Evolutionary conservation across 2,329 filamentous ascomycete species (phyloP), one percentile per base, ranked within the genome.

Genomic region (Claviceps sp.): DNA sequence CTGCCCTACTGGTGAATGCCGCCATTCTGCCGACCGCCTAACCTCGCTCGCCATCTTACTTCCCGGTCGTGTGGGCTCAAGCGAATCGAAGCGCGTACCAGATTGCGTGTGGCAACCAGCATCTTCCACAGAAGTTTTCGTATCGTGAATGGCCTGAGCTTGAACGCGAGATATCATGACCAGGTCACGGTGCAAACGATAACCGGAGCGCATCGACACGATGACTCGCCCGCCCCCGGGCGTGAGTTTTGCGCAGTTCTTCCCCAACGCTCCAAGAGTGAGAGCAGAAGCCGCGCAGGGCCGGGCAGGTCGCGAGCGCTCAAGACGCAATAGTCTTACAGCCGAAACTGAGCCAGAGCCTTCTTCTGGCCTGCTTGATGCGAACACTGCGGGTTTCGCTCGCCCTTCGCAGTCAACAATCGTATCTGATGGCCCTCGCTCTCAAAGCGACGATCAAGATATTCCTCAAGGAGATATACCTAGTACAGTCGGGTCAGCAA

Each of bases 221-320:
- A 87, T 86, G 85, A 87, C 87, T 81, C 87, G 86, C 75, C 80
- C 83, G 67, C 77, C 82, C 63, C 76, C 78, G 56, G 74, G 75
- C 69, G 83, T 85, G 74, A 83, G 83, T 72, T 90, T 89, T 77
- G 86, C 85, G 71, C 82, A 89, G 72, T 93, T 88, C 77, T 90
- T 89, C 70, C 86, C 85, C 60, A 81, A 84, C 66, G 86, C 85
- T 64, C 85, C 86, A 60, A 82, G 76, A 66, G 73, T 76, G 72
- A 80, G 71, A 66, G 68, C 68, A 54, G 71, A 70, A 58, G 69
- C 68, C 50, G 49, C 49, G 49, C 67, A 69, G 61, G 61, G 63
- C 57, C 67, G 66, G 58, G 58, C 58, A 56, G 65, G 65, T 50
- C 61, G 61, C 54, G 64, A 67, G 45, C 62, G 58, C 46, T 56